Base-by-base conservation (phyloP, 164 flowering plant species). In the Saururus chinensis region DNA sequence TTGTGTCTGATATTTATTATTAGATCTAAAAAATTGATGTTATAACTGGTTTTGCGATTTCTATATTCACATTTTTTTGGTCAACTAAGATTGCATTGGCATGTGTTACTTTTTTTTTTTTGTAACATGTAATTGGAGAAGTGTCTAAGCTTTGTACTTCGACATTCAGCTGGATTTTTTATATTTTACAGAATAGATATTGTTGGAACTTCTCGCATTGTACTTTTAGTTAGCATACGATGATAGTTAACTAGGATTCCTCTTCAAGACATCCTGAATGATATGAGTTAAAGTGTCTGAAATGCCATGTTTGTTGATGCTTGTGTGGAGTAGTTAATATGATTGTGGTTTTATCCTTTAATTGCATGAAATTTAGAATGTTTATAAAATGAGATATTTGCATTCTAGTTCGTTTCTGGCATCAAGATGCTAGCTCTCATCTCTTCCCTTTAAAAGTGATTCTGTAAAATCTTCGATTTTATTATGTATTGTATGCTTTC, bases 181-280 rank as follows among this genome's bases (percentile, higher is more conserved):
- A 0, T 12, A 45, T 12, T 8, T 45, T 45, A 10, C 17, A 4
- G 9, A 54, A 54, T 21, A 12, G 2, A 22, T 17, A 12, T 54
- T 11, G 1, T 21, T 54, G 24, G 10, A 5, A 54, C 16, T 54
- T 7, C 21, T 57, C 12, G 0, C 17, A 16, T 24, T 13, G 14
- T 12, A 57, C n/a, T n/a, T n/a, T n/a, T n/a, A 19, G 4, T 22
- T 23, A 58, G 75, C 73, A 66, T 45, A 42, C 71, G 78, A 71
- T 69, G 78, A 74, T 26, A 42, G 17, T 60, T 67, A 30, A 68
- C 78, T 75, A 68, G 78, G 75, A 75, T 75, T 75, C 75, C 78
- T 72, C 78, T 75, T 75, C 75, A 63, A 66, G 73, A 75, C 75
- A 30, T 63, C 40, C 10, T 71, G 78, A 66, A 61, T 71, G 75